phyloP scores from a whole-genome alignment of 2,329 filamentous ascomycete species.

The Sporothrix dimorphospora region DNA sequence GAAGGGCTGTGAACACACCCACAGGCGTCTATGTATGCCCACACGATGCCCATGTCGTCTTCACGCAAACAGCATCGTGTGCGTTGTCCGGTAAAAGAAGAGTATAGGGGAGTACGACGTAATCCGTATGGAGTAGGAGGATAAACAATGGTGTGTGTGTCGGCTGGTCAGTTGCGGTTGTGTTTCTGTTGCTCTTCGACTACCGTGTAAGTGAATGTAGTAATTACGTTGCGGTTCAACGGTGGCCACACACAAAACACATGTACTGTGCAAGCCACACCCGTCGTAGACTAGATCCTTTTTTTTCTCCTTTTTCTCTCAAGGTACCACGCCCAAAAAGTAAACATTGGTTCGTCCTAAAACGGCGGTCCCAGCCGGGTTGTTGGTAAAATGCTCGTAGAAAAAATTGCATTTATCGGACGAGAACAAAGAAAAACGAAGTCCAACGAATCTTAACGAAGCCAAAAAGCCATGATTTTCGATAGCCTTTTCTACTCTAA shows the following conservation, averaged over 20 bases:
- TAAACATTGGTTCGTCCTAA: not conserved
- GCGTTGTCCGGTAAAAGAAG: no score
- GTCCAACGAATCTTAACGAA: not conserved
- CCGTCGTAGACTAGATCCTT: not conserved
- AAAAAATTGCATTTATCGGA: not conserved
- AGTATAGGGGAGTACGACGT: no score
- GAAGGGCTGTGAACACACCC: no score
- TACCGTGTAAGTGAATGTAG: conserved; percentile 10
- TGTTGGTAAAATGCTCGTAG: not conserved
- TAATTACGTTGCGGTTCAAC: conserved; percentile 4
- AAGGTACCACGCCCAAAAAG: no score
- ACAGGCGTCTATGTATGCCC: no score
- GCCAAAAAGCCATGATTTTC: not conserved
- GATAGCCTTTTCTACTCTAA: no score
- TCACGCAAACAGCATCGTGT: no score
- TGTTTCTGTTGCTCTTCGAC: no score
- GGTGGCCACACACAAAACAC: not conserved
- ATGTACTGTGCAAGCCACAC: not conserved
- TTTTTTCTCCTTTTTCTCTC: not conserved
- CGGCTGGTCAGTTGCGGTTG: no score
- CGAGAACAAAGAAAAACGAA: conserved; percentile 5
- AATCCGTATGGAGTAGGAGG: no score
- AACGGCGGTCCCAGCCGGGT: not conserved
- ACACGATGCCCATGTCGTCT: no score
- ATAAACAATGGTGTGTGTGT: no score